Base-by-base conservation (phyloP, 106 monocot genomes). In the Dioscorea zingiberensis region DNA sequence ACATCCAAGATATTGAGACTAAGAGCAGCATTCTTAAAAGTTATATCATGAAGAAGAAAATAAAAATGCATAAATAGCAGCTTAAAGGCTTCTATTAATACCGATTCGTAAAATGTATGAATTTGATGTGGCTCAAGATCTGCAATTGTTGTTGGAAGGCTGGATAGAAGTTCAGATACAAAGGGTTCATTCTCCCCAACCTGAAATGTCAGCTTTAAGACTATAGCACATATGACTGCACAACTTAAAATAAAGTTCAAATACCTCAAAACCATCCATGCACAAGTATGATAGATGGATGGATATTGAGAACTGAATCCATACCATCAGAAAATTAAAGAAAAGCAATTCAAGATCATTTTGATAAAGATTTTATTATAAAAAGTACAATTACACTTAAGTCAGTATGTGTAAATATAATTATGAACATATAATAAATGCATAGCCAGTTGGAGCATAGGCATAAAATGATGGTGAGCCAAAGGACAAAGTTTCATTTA, bases 91-190 rank as follows among this genome's bases (percentile, higher is more conserved):
- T 58, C 3, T 7, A 3, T 4, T 19, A 9, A 13, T 61, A 61
- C 17, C 27, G 17, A 61, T 58, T 58, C 21, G 7, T 58, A 29
- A 60, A 99, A 99, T 28, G 98, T 76, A 77, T 99, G 98, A 75
- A 99, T 99, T 74, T 99, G 98, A 70, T 99, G 98, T 64, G 89
- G 93, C 71, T 99, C 93, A 56, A 99, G 82, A 74, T 93, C 98
- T 62, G 76, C 78, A 63, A 99, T 75, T 56, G 80, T 93, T 19
- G 44, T 74, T 47, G 84, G 70, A 59, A 99, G 84, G 60, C 66
- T 77, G 29, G 84, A 55, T 21, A 99, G 65, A 48, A 99, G 89
- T 65, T 99, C 98, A 48, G 89, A 93, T 16, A 99, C 78, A 74
- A 99, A 99, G 26, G 98, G 98, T 47, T 99, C 98, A 55, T 84